A percentile compares a stretch with the other conserved stretches of the same genome.
Conservation (phyloP, 2,329 filamentous ascomycete species). For the Cladophialophora chaetospira region DNA sequence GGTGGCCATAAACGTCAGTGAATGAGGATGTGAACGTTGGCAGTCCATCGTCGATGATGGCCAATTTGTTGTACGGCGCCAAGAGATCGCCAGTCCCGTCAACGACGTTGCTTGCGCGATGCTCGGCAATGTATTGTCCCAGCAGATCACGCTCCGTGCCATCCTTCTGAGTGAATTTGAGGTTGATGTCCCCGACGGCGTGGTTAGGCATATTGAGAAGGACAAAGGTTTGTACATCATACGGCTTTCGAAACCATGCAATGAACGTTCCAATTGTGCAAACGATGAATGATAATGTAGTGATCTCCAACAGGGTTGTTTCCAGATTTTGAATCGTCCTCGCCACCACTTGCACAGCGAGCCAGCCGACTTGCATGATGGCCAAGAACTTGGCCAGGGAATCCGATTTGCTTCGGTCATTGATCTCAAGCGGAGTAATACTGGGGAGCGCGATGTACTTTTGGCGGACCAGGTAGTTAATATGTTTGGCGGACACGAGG, state of each 20-base stretch:
- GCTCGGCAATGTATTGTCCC: slow-evolving; percentile 16
- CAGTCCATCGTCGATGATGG: slow-evolving; percentile 14
- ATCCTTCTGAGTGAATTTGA: background rate
- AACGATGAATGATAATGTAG: slow-evolving; percentile 33
- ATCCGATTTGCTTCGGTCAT: slow-evolving; percentile 24
- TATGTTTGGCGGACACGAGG: slow-evolving; percentile 12
- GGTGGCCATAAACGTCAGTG: slow-evolving; percentile 5
- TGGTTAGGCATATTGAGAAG: slow-evolving; percentile 1
- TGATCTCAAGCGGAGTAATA: slow-evolving; percentile 12
- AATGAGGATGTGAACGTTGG: slow-evolving; percentile 11
- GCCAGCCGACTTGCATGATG: slow-evolving; percentile 33
- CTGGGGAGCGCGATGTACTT: slow-evolving; percentile 13
- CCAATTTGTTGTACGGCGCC: slow-evolving; percentile 16
- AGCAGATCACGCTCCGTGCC: slow-evolving; percentile 13
- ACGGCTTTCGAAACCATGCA: slow-evolving; percentile 30
- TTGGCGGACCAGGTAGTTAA: slow-evolving; percentile 12
- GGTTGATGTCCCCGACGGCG: slow-evolving; percentile 16
- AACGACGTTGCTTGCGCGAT: slow-evolving; percentile 7
- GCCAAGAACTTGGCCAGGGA: slow-evolving; percentile 34
- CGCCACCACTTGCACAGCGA: slow-evolving; percentile 32
- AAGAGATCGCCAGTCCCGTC: slow-evolving; percentile 2
- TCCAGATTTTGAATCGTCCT: slow-evolving; percentile 32
- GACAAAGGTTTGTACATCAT: slow-evolving; percentile 27
- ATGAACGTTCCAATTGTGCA: slow-evolving; percentile 29
- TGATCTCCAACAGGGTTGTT: slow-evolving; percentile 34